Percentiles rank a stretch among this genome's conserved stretches.
Evolutionary conservation across 371 early-diverging fungal genomes (phyloP).

Genomic region (Mitosporidium daphniae): DNA sequence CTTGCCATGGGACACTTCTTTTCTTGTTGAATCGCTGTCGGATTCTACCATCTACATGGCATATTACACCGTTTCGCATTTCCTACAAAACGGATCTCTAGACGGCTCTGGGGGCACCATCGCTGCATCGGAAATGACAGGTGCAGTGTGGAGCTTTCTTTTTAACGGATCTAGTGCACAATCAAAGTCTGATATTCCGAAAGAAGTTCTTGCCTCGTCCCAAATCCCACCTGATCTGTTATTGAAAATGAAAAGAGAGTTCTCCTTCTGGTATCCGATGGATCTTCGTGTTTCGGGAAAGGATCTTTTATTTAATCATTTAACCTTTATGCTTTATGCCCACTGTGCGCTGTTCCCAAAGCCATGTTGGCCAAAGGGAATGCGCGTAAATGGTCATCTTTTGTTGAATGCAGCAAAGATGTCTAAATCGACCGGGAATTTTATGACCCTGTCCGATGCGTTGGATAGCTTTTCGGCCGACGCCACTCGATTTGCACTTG

Average conservation of each 20-base stretch:
- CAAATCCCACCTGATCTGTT: conserved; percentile 12
- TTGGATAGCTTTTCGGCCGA: conserved; percentile 70
- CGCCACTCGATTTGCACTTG: conserved; percentile 76
- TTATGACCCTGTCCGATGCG: conserved; percentile 53
- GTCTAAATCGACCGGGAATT: conserved; percentile 98
- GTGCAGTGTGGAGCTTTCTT: conserved; percentile 75
- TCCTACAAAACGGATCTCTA: conserved; percentile 39
- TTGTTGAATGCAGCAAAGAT: conserved; percentile 90
- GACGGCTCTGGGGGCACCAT: conserved; percentile 43
- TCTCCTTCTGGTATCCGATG: conserved; percentile 87
- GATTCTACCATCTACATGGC: conserved; percentile 99
- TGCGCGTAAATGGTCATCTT: conserved; percentile 90
- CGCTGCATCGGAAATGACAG: conserved; percentile 41
- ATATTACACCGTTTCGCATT: conserved; percentile 86
- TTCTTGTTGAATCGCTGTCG: conserved; percentile 86
- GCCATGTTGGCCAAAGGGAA: conserved; percentile 52
- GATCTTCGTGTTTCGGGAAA: conserved; percentile 92
- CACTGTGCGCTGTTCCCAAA: conserved; percentile 88
- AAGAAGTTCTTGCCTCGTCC: background rate
- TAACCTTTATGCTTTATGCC: conserved; percentile 91
- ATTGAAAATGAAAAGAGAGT: conserved; percentile 36
- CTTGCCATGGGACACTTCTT: conserved; percentile 81
- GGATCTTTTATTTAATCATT: conserved; percentile 91
- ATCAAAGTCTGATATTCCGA: conserved; percentile 13
- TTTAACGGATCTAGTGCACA: conserved; percentile 21